Evolutionary conservation across 495 filamentous ascomycete species (phyloP).

Genomic region (Bryoglossum gracile): DNA sequence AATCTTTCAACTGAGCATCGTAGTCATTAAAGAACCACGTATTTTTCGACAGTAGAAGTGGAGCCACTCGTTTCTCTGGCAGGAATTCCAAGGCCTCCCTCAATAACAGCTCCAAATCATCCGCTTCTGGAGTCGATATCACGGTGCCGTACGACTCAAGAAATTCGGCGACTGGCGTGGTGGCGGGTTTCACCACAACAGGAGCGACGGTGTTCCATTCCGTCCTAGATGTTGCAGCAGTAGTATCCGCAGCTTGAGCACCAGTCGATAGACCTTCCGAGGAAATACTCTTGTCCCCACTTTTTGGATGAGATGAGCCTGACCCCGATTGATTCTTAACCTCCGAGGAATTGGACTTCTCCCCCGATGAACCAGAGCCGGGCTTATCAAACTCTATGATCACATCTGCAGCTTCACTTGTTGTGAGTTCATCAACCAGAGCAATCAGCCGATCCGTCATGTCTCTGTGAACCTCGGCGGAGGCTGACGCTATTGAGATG

Average conservation of each 20-base stretch:
- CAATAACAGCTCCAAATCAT: conserved; percentile 3
- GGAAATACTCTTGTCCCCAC: conserved; percentile 12
- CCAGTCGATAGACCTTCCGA: conserved; percentile 13
- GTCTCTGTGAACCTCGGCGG: background rate
- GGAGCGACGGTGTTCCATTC: background rate
- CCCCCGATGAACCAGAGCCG: background rate
- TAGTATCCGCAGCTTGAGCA: background rate
- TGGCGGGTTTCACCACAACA: background rate
- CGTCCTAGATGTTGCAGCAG: background rate
- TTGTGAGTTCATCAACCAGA: conserved; percentile 7
- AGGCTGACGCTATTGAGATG: background rate
- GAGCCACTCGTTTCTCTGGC: conserved; percentile 1
- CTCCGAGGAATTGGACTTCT: background rate
- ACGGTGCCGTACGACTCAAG: conserved; percentile 5
- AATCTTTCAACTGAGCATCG: background rate
- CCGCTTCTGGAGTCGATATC: conserved; percentile 3
- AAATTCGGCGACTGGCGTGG: background rate
- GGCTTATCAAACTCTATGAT: conserved; percentile 2
- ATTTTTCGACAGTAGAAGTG: background rate
- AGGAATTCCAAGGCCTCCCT: conserved; percentile 1
- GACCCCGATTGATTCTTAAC: conserved; percentile 5
- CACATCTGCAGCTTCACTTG: conserved; percentile 12
- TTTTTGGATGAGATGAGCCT: conserved; percentile 4
- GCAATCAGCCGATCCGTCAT: conserved; percentile 3
- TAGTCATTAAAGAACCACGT: background rate